Conservation (phyloP, 2,329 filamentous ascomycete species). For the Paecilomyces fulvus region DNA sequence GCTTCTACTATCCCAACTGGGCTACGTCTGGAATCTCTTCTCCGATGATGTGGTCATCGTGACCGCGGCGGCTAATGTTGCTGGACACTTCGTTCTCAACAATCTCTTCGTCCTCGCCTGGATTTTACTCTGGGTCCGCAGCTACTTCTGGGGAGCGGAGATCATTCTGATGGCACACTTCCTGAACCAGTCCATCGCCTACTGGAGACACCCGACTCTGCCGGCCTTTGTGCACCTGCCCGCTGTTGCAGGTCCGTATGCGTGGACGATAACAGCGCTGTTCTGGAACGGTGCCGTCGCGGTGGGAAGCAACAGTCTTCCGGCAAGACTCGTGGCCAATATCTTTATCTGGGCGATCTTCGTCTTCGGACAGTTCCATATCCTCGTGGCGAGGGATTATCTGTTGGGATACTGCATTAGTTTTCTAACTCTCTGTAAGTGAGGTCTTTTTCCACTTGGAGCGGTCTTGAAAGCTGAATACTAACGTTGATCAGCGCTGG, state of each 20-base stretch:
- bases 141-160: slow-evolving; percentile 67
- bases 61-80: slow-evolving; percentile 65
- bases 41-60: slow-evolving; percentile 55
- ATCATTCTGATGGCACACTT: slow-evolving; percentile 72
- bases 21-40: slow-evolving; percentile 71
- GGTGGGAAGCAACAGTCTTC: slow-evolving; percentile 57
- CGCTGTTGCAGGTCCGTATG: slow-evolving; percentile 67
- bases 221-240: slow-evolving; percentile 69
- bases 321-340: slow-evolving; percentile 74
- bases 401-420: slow-evolving; percentile 74
- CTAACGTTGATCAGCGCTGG: slow-evolving; percentile 45
- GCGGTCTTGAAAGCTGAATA: background rate
- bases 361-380: slow-evolving; percentile 67
- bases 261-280: slow-evolving; percentile 77
- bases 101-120: slow-evolving; percentile 77
- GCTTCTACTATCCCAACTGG: slow-evolving; percentile 66
- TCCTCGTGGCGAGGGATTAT: slow-evolving; percentile 63
- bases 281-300: slow-evolving; percentile 86
- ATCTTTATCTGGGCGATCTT: slow-evolving; percentile 81
- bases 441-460: background rate
- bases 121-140: slow-evolving; percentile 72
- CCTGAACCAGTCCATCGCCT: slow-evolving; percentile 67
- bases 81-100: slow-evolving; percentile 75
- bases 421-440: slow-evolving; percentile 59
- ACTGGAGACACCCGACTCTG: slow-evolving; percentile 68